Base-by-base conservation (phyloP, 1,139 yeast genomes). In the Blastobotrys malaysiensis region DNA sequence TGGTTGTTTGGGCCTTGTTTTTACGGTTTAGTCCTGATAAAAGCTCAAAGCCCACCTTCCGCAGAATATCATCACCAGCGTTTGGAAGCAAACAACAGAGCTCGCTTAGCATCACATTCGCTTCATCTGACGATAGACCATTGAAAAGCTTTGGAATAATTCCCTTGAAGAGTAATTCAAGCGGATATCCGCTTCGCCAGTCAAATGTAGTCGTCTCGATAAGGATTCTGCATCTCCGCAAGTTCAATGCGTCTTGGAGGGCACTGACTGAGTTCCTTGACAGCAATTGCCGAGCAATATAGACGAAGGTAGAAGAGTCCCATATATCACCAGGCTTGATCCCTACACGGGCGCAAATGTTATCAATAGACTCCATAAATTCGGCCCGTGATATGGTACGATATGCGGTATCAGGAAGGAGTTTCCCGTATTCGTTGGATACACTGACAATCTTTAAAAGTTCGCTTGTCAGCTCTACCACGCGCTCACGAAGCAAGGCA, bases 401-500 rank as follows among this genome's bases (percentile, higher is more conserved):
- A 11, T 44, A 44, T 6, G 46, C 16, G 20, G 22, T 22, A n/a
- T 44, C 24, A 20, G 22, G 24, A 9, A 44, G 22, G 4, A 44
- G 14, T 7, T 5, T 11, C 5, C 14, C 24, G 9, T 36, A 44
- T 19, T 45, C 20, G 3, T 13, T 18, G 5, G 46, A 36, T 22
- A 48, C 43, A 21, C 49, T 43, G 27, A 27, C 49, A 24, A 55
- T 45, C n/a, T 43, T 14, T 9, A 55, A 16, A 14, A 55, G 27
- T 48, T 53, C 58, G 5, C 49, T 39, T 3, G 48, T 43, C 21
- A 52, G 45, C 19, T 53, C 52, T 7, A 46, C 45, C 14, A 44
- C 22, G 20, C 46, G 39, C 14, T 16, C 26, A 16, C 39, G 24
- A 14, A 51, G 16, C n/a, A 54, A 48, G 9, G 11, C 26, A 13